phyloP scores from a whole-genome alignment of 1,284 basidiomycete species.

The Rhodotorula sp. region DNA sequence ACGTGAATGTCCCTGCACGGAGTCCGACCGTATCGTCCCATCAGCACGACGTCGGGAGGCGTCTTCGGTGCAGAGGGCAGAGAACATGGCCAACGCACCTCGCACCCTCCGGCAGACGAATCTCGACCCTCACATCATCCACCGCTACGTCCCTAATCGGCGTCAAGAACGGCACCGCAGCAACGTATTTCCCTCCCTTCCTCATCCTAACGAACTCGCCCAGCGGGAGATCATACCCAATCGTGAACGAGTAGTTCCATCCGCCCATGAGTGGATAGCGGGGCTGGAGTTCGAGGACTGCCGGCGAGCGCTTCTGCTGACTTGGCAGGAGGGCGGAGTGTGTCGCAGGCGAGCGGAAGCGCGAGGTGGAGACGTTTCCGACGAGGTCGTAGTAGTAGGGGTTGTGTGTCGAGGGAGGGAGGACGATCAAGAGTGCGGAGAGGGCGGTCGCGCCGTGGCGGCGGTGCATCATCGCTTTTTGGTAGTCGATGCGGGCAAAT shows the following conservation, averaged over 20 bases:
- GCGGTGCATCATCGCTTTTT: conserved; percentile 68
- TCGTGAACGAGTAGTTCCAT: conserved; percentile 94
- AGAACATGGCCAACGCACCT: conserved; percentile 59
- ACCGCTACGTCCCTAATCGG: conserved; percentile 75
- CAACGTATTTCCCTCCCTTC: conserved; percentile 62
- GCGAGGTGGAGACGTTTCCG: conserved; percentile 95
- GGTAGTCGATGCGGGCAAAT: conserved; percentile 88
- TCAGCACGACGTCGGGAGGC: neutral
- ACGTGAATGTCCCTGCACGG: conserved; percentile 68
- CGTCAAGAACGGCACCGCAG: conserved; percentile 84
- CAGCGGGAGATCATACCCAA: conserved; percentile 87
- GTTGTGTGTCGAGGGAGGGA: conserved; percentile 76
- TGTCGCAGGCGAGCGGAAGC: conserved; percentile 67
- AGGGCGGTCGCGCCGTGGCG: conserved; percentile 54
- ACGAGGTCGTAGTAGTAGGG: conserved; percentile 86
- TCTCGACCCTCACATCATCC: conserved; percentile 71
- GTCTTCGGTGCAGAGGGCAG: neutral
- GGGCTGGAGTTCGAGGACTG: conserved; percentile 75
- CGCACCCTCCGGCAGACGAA: conserved; percentile 91
- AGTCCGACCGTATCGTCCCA: neutral
- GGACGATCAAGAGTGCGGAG: conserved; percentile 65
- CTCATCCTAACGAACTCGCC: conserved; percentile 59
- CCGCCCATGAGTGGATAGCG: conserved; percentile 92
- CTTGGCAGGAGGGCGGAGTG: conserved; percentile 15
- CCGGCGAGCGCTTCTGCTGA: conserved; percentile 53